Evolutionary conservation across 2,329 filamentous ascomycete species (phyloP), one percentile per base, ranked within the genome.

Genomic region (Pseudogymnoascus verrucosus): DNA sequence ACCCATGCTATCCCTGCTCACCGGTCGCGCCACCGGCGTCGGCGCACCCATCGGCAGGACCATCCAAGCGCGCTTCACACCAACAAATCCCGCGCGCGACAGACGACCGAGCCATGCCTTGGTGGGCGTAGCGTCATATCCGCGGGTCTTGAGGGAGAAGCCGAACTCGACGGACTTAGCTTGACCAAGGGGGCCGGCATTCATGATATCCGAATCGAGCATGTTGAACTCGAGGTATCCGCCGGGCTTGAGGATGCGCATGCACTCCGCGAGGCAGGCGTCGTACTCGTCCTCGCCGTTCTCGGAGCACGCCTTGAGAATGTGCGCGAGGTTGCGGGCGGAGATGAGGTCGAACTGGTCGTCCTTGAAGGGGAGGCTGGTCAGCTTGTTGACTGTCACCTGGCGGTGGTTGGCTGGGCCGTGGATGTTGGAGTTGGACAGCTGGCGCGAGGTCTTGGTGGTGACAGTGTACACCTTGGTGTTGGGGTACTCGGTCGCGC

Each of bases 291-390:
- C 91, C 64, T 85, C 80, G 42, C 84, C 82, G 68, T 89, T 84
- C 70, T 87, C 84, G 31, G 81, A 82, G 28, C 83, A 80, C 40
- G 88, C 86, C 75, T 93, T 95, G 70, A 99, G 85, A 40, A 96
- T 83, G 62, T 88, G 85, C 76, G 96, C 90, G 59, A 99, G 83
- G 64, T 93, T 90, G 37, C 93, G 89, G 1, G 93, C 91, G 2
- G 91, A 96, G 71, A 99, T 85, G 67, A 97, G 85, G 71, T 98
- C 93, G 71, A 99, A 99, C 74, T 93, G 87, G 68, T 87, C 85
- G 71, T 91, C 85, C 6, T 86, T 84, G 77, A 98, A 99, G 0
- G 95, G 95, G 1, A 99, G 83, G 65, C 85, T 85, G 76, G 88
- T 91, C 11, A 96, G 80, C 61, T 86, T 84, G 40, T 89, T 82